Percentiles rank a stretch among this genome's conserved stretches.
phyloP scores from a whole-genome alignment of 2,329 filamentous ascomycete genomes.

The Spiromastix sp. region DNA sequence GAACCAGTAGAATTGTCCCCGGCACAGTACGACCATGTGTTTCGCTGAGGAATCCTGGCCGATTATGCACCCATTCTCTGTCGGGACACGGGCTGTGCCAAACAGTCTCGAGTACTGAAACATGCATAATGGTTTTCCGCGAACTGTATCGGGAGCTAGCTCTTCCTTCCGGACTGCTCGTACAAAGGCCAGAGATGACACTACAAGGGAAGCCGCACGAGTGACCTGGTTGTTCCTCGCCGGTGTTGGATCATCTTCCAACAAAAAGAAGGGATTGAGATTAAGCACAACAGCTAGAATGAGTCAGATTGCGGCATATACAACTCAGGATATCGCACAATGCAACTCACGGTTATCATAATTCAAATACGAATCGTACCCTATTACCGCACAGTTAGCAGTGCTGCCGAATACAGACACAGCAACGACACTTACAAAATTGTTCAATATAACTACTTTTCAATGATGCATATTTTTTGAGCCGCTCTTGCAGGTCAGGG shows the following conservation, averaged over 20 bases:
- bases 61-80: conserved; percentile 89
- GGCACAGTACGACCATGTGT: conserved; percentile 85
- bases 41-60: conserved; percentile 88
- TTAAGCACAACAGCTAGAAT: conserved; percentile 72
- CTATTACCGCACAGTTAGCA: conserved; percentile 35
- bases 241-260: conserved; percentile 95
- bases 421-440: conserved; percentile 61
- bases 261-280: conserved; percentile 91
- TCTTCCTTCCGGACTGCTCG: conserved; percentile 88
- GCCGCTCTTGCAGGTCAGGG: conserved; percentile 71
- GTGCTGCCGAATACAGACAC: not conserved
- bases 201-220: conserved; percentile 79
- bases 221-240: conserved; percentile 95
- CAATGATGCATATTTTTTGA: conserved; percentile 81
- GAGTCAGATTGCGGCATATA: not conserved
- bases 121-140: conserved; percentile 85
- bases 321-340: not conserved
- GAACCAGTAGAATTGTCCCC: conserved; percentile 98
- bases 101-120: conserved; percentile 95
- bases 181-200: conserved; percentile 85
- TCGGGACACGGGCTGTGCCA: conserved; percentile 87
- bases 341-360: conserved; percentile 69
- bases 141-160: conserved; percentile 75
- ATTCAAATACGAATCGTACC: conserved; percentile 98
- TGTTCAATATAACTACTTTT: conserved; percentile 97